phyloP scores from a whole-genome alignment of 1,139 yeast genomes.

The Eremothecium cymbalariae region DNA sequence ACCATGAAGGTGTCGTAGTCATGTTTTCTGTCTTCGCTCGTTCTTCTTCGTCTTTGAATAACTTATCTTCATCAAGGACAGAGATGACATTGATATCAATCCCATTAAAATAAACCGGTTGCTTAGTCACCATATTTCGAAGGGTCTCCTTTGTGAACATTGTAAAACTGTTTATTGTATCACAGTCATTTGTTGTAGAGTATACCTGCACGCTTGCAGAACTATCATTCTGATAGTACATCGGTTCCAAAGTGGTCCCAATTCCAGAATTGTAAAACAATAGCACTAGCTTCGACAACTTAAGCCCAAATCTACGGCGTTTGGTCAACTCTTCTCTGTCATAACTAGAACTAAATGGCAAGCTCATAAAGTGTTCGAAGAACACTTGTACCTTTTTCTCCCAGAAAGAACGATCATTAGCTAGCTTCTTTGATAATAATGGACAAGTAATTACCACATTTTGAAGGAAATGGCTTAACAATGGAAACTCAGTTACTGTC shows the following conservation, averaged over 20 bases:
- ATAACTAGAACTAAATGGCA: conserved; percentile 60
- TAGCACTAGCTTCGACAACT: conserved; percentile 52
- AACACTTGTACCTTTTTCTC: conserved; percentile 68
- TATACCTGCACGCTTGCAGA: conserved; percentile 19
- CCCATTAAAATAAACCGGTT: conserved; percentile 48
- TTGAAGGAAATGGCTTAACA: conserved; percentile 56
- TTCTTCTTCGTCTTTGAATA: conserved; percentile 14
- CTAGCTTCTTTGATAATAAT: conserved; percentile 43
- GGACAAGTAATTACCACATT: conserved; percentile 66
- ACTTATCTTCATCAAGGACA: conserved; percentile 34
- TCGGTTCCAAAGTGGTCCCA: conserved; percentile 50
- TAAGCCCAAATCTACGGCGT: conserved; percentile 53
- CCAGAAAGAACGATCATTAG: conserved; percentile 62
- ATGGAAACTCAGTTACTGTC: conserved; percentile 43
- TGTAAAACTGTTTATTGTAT: conserved; percentile 34
- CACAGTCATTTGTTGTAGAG: conserved; percentile 24
- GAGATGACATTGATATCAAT: conserved; percentile 58
- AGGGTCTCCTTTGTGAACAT: conserved; percentile 49
- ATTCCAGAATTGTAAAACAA: conserved; percentile 70
- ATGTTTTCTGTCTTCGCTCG: conserved; percentile 1
- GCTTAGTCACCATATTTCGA: conserved; percentile 39
- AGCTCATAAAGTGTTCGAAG: conserved; percentile 63
- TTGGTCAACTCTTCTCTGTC: conserved; percentile 70
- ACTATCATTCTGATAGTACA: conserved; percentile 38
- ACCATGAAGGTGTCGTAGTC: conserved; percentile 7